Evolutionary conservation across 371 early-diverging fungal genomes (phyloP), one percentile per base, ranked within the genome.

Genomic region (Parasitella parasitica): DNA sequence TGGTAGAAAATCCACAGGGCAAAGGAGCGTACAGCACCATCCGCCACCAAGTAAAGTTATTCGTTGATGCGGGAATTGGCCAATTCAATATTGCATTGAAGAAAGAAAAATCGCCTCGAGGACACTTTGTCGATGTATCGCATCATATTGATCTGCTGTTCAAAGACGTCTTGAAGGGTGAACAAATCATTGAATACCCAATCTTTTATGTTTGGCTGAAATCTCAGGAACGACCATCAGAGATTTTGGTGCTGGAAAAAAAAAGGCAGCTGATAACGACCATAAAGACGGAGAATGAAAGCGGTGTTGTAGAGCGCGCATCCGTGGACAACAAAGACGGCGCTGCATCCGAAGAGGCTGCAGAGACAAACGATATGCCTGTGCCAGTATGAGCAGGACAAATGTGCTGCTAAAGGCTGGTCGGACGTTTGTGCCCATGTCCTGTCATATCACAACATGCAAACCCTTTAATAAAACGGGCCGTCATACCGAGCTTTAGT

Each of bases 181-280:
- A 77, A 39, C 28, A 46, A 0, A 66, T 81, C 16, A 70, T 78
- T 32, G 81, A 81, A 65, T 81, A 64, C 41, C 81, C 81, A 15
- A 75, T 67, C 1, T 46, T 78, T 24, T 67, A 71, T 54, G 57
- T 81, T 22, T 81, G 81, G 81, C 22, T 75, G 2, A 54, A 70
- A 35, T 53, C 30, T 2, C 62, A 73, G n/a, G 57, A 56, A 12
- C 67, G 68, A 24, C 65, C 65, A 4, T 37, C 51, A 20, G 56
- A 66, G 7, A 58, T 61, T 0, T 20, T 67, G 6, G 50, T 27
- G 4, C n/a, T 76, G 26, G 76, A 72, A 57, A 71, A 72, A 12
- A 75, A 75, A 51, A 53, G 54, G n/a, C 35, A 43, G 30, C 37
- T 52, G 30, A 52, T 54, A 28, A 51, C 54, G 15, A 18, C n/a